A percentile compares a stretch with the other conserved stretches of the same genome.
These are phyloP conservation scores for Nidularia sp. DNA, from an alignment of 768 basidiomycete species.

Conservation along the genomic window DNA sequence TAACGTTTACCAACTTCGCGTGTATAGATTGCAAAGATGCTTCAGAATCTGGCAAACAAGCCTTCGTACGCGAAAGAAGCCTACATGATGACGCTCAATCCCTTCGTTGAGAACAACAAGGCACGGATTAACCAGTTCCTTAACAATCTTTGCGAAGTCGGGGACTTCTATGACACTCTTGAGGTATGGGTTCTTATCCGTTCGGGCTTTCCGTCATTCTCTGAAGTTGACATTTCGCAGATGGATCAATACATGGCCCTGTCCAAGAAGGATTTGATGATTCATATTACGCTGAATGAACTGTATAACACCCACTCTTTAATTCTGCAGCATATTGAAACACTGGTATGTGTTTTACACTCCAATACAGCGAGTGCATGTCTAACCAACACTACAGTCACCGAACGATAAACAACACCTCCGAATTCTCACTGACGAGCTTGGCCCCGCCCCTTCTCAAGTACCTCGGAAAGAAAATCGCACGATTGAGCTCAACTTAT, in stretches of 20 bases:
- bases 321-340: constrained; percentile 92
- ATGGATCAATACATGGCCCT: constrained; percentile 99
- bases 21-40: constrained; percentile 94
- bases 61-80: constrained; percentile 96
- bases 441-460: constrained; percentile 89
- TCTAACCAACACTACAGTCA: constrained; percentile 46
- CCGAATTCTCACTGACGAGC: constrained; percentile 93
- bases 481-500: constrained; percentile 85
- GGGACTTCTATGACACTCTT: constrained; percentile 97
- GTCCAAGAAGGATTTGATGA: constrained; percentile 97
- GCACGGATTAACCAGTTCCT: constrained; percentile 96
- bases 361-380: neutral
- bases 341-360: constrained; percentile 56
- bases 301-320: constrained; percentile 98
- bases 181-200: constrained; percentile 55
- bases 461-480: constrained; percentile 98
- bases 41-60: constrained; percentile 98
- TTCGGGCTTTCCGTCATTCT: neutral
- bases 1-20: neutral
- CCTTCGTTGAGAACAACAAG: constrained; percentile 99
- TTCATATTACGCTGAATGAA: constrained; percentile 98
- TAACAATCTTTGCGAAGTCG: constrained; percentile 95
- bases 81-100: constrained; percentile 98
- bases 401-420: constrained; percentile 98
- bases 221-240: constrained; percentile 33